These are phyloP conservation scores for Clarireedia hainanense DNA, from an alignment of 2,329 filamentous ascomycete genomes.

Conservation along the genomic window DNA sequence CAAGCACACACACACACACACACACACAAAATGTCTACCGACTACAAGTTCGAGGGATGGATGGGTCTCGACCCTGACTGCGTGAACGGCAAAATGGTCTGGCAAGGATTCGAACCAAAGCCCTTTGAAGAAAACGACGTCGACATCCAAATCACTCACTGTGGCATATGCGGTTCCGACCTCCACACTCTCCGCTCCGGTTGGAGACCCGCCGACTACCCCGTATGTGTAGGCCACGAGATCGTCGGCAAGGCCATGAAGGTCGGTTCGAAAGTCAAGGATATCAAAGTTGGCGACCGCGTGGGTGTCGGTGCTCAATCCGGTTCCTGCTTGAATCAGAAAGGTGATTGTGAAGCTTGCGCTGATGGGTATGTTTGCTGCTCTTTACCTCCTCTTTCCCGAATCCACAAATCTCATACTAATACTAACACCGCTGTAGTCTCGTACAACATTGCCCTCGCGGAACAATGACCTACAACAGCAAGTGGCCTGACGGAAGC, in stretches of 20 bases:
- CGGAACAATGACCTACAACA: constrained; percentile 38
- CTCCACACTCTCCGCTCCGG: constrained; percentile 24
- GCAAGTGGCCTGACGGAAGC: constrained; percentile 25
- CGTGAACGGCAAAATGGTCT: constrained; percentile 25
- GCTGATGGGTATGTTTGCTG: constrained; percentile 18
- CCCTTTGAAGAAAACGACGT: constrained; percentile 39
- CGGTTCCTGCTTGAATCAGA: constrained; percentile 33
- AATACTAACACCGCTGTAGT: neutral
- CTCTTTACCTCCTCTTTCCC: constrained; percentile 14
- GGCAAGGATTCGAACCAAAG: constrained; percentile 35
- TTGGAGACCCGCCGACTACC: constrained; percentile 27
- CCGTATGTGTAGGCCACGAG: constrained; percentile 40
- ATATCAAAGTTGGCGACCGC: constrained; percentile 41
- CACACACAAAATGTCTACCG: neutral
- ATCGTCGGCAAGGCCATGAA: constrained; percentile 35
- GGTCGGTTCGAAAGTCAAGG: constrained; percentile 56
- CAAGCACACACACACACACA: too few relatives aligned
- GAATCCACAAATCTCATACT: neutral
- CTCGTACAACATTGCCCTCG: neutral
- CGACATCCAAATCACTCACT: constrained; percentile 42
- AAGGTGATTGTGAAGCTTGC: constrained; percentile 43
- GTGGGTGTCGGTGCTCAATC: constrained; percentile 47
- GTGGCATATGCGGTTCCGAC: constrained; percentile 38
- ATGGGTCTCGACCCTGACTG: constrained; percentile 23
- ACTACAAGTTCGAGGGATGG: constrained; percentile 18